Evolutionary conservation across 345 rosid genomes (phyloP).

Genomic region (Eucalyptus curtisii): DNA sequence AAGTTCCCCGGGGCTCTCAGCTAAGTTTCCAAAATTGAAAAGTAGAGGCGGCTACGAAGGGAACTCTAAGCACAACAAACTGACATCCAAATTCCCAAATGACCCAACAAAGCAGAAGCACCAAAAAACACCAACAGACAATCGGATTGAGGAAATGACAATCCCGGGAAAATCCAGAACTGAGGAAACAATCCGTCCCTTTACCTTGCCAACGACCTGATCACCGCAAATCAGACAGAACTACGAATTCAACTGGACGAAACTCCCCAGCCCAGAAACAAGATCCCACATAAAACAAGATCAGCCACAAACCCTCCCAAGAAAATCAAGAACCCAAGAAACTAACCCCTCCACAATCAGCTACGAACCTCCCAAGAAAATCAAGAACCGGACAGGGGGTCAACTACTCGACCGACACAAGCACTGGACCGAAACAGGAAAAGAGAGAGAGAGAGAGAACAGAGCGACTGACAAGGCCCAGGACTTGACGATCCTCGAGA

Average conservation of each 20-base stretch:
- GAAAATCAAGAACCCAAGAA: neutral
- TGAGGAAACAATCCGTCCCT: neutral
- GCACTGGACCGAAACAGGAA: neutral
- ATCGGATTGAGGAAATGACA: neutral
- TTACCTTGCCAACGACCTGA: neutral
- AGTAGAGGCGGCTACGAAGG: neutral
- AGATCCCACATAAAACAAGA: neutral
- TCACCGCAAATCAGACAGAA: neutral
- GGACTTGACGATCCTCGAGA: neutral
- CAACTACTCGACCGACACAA: neutral
- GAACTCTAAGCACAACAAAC: neutral
- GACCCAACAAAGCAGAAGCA: neutral
- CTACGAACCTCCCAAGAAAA: neutral
- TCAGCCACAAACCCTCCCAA: neutral
- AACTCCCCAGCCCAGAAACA: neutral
- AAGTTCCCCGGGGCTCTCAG: neutral
- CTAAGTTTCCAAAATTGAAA: neutral
- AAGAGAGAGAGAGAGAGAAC: neutral
- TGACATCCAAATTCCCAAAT: neutral
- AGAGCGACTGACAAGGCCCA: neutral
- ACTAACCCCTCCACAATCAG: neutral
- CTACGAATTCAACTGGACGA: neutral
- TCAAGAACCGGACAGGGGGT: neutral
- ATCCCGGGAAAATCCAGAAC: neutral
- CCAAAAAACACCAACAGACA: neutral